A percentile compares a stretch with the other conserved stretches of the same genome.
These are phyloP conservation scores for Fraxinus baroniana DNA, from an alignment of 305 asterid genomes.

Conservation along the genomic window DNA sequence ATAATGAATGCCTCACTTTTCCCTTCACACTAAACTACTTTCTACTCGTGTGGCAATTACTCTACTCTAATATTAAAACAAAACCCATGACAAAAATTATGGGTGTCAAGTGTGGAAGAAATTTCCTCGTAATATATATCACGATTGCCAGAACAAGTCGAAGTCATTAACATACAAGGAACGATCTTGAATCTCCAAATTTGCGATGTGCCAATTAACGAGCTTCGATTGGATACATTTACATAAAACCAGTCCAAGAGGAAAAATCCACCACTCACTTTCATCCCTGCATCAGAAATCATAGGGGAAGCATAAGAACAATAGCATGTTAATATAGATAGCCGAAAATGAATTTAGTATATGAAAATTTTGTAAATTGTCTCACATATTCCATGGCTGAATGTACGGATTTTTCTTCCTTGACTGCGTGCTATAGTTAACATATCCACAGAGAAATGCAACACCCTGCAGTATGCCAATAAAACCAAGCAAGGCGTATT, in stretches of 20 bases:
- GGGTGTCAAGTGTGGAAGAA: constrained; percentile 56
- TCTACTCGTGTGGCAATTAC: constrained; percentile 54
- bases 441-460: constrained; percentile 79
- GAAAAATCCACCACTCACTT: constrained; percentile 99
- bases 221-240: constrained; percentile 88
- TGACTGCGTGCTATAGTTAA: constrained; percentile 61
- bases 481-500: neutral
- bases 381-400: constrained; percentile 99
- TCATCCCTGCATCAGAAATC: constrained; percentile 69
- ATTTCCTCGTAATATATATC: constrained; percentile 31
- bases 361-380: constrained; percentile 3
- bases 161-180: constrained; percentile 88
- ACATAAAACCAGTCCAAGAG: constrained; percentile 75
- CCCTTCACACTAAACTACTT: constrained; percentile 30
- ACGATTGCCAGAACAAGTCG: constrained; percentile 88
- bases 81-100: constrained; percentile 60
- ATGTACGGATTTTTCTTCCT: constrained; percentile 65
- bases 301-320: constrained; percentile 1
- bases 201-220: constrained; percentile 92
- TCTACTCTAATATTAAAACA: constrained; percentile 43
- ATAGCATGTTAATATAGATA: neutral
- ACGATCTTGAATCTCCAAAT: constrained; percentile 94
- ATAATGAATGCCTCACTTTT: constrained; percentile 49
- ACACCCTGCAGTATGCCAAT: constrained; percentile 51
- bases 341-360: neutral